These are phyloP conservation scores for Calonectria honghensis DNA, from an alignment of 2,329 filamentous ascomycete genomes.

Conservation along the genomic window DNA sequence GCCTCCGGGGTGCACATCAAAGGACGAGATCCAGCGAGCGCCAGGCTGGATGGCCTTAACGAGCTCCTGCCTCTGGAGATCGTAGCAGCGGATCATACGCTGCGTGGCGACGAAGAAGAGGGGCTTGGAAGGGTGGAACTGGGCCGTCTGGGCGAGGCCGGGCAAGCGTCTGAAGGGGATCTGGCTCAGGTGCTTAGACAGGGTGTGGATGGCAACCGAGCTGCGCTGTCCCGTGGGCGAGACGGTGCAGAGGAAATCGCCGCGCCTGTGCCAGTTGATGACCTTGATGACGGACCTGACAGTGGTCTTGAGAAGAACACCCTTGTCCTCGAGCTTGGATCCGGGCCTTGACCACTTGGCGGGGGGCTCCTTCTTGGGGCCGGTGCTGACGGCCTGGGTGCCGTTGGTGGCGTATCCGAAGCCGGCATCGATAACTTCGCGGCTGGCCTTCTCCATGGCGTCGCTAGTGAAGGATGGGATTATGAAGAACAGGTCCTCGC, in stretches of 20 bases:
- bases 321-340: slow-evolving; percentile 81
- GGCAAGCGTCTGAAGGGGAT: slow-evolving; percentile 89
- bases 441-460: slow-evolving; percentile 82
- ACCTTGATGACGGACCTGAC: slow-evolving; percentile 89
- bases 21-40: slow-evolving; percentile 93
- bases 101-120: slow-evolving; percentile 98
- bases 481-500: slow-evolving; percentile 90
- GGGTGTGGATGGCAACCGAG: slow-evolving; percentile 94
- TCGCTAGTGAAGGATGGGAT: slow-evolving; percentile 85
- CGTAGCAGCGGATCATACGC: slow-evolving; percentile 93
- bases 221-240: slow-evolving; percentile 85
- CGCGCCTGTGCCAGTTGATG: slow-evolving; percentile 93
- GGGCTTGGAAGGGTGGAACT: slow-evolving; percentile 95
- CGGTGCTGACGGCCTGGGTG: slow-evolving; percentile 71
- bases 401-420: slow-evolving; percentile 91
- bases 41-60: slow-evolving; percentile 96
- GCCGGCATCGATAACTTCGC: slow-evolving; percentile 88
- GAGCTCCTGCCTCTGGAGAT: slow-evolving; percentile 92
- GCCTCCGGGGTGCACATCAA: slow-evolving; percentile 94
- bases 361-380: slow-evolving; percentile 82
- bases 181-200: slow-evolving; percentile 96
- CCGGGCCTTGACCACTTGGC: slow-evolving; percentile 91
- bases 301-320: slow-evolving; percentile 87
- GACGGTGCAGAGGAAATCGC: slow-evolving; percentile 95
- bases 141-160: slow-evolving; percentile 87